These are phyloP conservation scores for Pyrrhoderma lamaoense DNA, from an alignment of 1,284 basidiomycete species.

Conservation along the genomic window DNA sequence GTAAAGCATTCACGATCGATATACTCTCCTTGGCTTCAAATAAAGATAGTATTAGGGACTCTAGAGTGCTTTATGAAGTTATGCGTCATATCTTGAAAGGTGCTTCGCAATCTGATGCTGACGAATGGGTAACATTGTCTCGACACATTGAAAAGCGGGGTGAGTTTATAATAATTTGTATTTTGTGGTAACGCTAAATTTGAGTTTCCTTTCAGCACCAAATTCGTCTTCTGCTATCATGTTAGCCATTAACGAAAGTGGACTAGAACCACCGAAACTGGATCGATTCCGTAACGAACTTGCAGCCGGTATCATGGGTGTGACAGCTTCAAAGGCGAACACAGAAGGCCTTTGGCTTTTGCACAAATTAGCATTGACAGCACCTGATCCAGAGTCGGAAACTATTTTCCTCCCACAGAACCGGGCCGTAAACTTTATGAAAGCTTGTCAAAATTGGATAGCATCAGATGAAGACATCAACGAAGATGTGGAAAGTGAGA, in stretches of 20 bases:
- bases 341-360: constrained; percentile 65
- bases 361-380: constrained; percentile 64
- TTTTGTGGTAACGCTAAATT: background rate
- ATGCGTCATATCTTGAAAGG: constrained; percentile 56
- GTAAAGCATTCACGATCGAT: constrained; percentile 24
- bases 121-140: constrained; percentile 68
- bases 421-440: constrained; percentile 85
- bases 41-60: constrained; percentile 44
- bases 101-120: constrained; percentile 57
- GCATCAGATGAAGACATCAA: constrained; percentile 66
- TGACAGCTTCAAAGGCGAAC: constrained; percentile 57
- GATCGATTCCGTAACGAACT: constrained; percentile 87
- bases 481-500: constrained; percentile 69
- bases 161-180: constrained; percentile 26
- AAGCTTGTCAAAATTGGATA: constrained; percentile 82
- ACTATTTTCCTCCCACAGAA: constrained; percentile 83
- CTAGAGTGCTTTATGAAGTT: constrained; percentile 52
- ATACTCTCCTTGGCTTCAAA: constrained; percentile 31
- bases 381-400: constrained; percentile 74
- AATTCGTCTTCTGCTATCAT: constrained; percentile 61
- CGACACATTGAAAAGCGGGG: constrained; percentile 55
- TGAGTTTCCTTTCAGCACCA: constrained; percentile 42
- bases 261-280: constrained; percentile 65
- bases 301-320: constrained; percentile 70
- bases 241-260: constrained; percentile 51